phyloP scores from a whole-genome alignment of 2,329 filamentous ascomycete species.

The Cladosporium austrohemisphaericum region DNA sequence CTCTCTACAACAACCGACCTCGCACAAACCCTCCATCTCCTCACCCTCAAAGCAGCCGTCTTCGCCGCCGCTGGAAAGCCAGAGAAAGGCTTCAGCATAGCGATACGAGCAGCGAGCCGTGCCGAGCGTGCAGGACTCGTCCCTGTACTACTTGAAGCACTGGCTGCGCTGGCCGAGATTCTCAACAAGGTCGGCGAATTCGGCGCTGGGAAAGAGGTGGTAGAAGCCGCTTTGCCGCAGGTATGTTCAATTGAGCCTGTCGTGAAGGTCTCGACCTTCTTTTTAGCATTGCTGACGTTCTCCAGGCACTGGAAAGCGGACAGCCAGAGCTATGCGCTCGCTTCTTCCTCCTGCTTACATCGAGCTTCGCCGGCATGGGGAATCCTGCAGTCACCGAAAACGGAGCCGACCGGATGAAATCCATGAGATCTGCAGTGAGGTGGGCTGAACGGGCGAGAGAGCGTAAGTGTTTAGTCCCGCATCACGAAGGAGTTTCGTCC shows the following conservation, averaged over 20 bases:
- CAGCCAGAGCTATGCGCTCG: not conserved
- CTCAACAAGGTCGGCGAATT: slow-evolving; percentile 70
- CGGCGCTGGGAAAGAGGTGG: slow-evolving; percentile 58
- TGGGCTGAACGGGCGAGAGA: slow-evolving; percentile 10
- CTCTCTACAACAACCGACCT: slow-evolving; percentile 42
- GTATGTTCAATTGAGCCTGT: slow-evolving; percentile 23
- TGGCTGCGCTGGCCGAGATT: slow-evolving; percentile 64
- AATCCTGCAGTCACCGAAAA: slow-evolving; percentile 3
- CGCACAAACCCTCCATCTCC: slow-evolving; percentile 64
- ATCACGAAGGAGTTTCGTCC: not conserved
- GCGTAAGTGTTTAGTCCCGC: not conserved
- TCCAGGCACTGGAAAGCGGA: slow-evolving; percentile 6
- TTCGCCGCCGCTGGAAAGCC: slow-evolving; percentile 65
- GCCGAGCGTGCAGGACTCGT: slow-evolving; percentile 68
- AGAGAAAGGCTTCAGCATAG: slow-evolving; percentile 71
- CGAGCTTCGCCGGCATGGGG: not conserved
- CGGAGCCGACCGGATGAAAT: slow-evolving; percentile 1
- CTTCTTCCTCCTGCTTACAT: slow-evolving; percentile 7
- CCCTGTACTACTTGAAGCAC: slow-evolving; percentile 67
- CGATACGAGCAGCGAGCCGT: slow-evolving; percentile 69
- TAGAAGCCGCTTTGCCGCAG: slow-evolving; percentile 65
- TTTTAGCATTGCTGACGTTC: not conserved
- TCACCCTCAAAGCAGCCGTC: slow-evolving; percentile 69
- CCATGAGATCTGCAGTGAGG: not conserved
- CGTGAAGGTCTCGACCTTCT: not conserved